Percentiles rank a stretch among this genome's conserved stretches.
Conservation (phyloP, 2,329 filamentous ascomycete species). For the Tolypocladium ophioglossoides region DNA sequence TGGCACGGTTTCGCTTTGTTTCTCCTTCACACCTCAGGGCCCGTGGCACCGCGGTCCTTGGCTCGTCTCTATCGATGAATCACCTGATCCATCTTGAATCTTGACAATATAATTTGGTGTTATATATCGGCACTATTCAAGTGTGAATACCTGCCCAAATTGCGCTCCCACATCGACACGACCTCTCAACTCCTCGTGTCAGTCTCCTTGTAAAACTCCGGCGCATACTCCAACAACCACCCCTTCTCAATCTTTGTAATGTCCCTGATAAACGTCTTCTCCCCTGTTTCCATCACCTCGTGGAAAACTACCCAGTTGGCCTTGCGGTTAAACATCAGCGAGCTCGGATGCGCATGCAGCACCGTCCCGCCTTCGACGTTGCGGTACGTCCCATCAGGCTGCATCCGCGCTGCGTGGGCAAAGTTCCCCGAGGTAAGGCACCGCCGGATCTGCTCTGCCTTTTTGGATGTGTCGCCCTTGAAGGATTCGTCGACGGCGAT, state of each 20-base stretch:
- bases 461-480: constrained; percentile 17
- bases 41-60: too few relatives aligned
- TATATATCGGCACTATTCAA: neutral
- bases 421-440: constrained; percentile 90
- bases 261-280: constrained; percentile 84
- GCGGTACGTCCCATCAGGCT: constrained; percentile 79
- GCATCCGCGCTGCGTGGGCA: constrained; percentile 87
- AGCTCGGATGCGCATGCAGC: constrained; percentile 82
- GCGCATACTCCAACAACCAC: constrained; percentile 87
- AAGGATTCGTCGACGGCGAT: constrained; percentile 57
- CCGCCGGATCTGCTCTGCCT: constrained; percentile 65
- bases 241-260: constrained; percentile 85
- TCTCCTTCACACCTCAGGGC: too few relatives aligned
- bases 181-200: constrained; percentile 12
- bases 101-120: neutral
- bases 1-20: too few relatives aligned
- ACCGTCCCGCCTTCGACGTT: constrained; percentile 72
- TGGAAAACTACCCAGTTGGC: constrained; percentile 95
- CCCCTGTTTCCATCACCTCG: constrained; percentile 80
- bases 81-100: too few relatives aligned
- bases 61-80: too few relatives aligned
- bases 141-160: neutral
- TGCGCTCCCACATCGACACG: neutral
- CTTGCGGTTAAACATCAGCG: constrained; percentile 91
- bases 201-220: constrained; percentile 64